phyloP scores from a whole-genome alignment of 2,329 filamentous ascomycete genomes.

The Penicillium occitanis region DNA sequence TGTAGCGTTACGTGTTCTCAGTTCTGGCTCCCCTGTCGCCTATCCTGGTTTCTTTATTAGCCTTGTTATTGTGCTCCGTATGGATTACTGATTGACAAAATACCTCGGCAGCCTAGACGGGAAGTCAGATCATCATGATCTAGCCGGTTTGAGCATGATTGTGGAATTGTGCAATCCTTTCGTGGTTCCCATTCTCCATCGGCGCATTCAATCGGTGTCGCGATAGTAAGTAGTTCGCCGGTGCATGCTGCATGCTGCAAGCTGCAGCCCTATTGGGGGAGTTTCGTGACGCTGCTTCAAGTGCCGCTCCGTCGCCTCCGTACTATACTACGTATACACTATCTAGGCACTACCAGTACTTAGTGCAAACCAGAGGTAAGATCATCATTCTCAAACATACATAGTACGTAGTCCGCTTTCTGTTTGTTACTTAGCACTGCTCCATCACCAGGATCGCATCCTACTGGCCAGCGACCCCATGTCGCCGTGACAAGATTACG shows the following conservation, averaged over 20 bases:
- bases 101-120: neutral
- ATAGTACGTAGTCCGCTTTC: neutral
- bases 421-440: neutral
- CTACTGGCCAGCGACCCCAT: slow-evolving; percentile 1
- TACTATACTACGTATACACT: neutral
- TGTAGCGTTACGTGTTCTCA: neutral
- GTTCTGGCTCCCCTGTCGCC: neutral
- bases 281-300: neutral
- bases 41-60: neutral
- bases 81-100: neutral
- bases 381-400: slow-evolving; percentile 15
- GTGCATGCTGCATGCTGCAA: slow-evolving; percentile 12
- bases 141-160: neutral
- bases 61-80: neutral
- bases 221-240: neutral
- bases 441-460: neutral
- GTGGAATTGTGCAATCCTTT: neutral
- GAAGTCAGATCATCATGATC: neutral
- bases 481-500: neutral
- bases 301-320: neutral
- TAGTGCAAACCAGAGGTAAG: neutral
- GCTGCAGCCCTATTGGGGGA: slow-evolving; percentile 17
- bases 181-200: neutral
- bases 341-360: neutral
- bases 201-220: neutral